Base-by-base conservation (phyloP, 2,329 filamentous ascomycete genomes). In the Neurospora crassa region DNA sequence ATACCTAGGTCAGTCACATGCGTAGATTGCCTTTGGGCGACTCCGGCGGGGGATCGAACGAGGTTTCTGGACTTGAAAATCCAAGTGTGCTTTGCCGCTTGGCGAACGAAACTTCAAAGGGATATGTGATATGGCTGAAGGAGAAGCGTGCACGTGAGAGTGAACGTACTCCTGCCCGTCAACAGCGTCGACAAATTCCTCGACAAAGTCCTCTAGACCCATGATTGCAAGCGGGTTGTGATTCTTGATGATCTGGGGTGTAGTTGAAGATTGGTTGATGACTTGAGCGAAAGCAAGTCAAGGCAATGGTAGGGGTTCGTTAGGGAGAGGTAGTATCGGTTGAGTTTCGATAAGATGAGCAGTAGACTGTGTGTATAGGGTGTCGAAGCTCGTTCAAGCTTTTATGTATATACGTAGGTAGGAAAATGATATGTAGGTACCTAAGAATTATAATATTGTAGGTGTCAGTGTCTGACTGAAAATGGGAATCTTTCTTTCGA, bases 101-200 rank as follows among this genome's bases (percentile, higher is more conserved):
- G 20, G n/a, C 43, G 20, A 20, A n/a, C 1, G 8, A 45, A n/a
- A n/a, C 3, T 5, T 40, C 11, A 10, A 24, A 53, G 20, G 20
- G 20, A 24, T 24, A 24, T 24, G 2, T 16, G 37, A 40, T 10
- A 8, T 10, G 6, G 41, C 41, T 18, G 41, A 18, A 42, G 41
- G 41, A 42, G 16, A 18, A 42, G 14, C 1, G 1, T 16, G 40
- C 10, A 40, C 40, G 40, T 40, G 40, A 40, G 10, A 4, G 5
- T 11, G 24, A 8, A 73, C 76, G 40, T 70, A 78, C 77, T 71
- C 68, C 67, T 78, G 75, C 73, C 79, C 79, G 73, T 79, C 78
- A 29, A 77, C 73, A 68, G 75, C 75, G 59, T 78, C 72, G 74
- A 79, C 78, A 18, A 78, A 70, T 34, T 79, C 75, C 72, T 80